These are phyloP conservation scores for Lipomyces chichibuensis DNA, from an alignment of 805 yeast genomes.

Conservation along the genomic window DNA sequence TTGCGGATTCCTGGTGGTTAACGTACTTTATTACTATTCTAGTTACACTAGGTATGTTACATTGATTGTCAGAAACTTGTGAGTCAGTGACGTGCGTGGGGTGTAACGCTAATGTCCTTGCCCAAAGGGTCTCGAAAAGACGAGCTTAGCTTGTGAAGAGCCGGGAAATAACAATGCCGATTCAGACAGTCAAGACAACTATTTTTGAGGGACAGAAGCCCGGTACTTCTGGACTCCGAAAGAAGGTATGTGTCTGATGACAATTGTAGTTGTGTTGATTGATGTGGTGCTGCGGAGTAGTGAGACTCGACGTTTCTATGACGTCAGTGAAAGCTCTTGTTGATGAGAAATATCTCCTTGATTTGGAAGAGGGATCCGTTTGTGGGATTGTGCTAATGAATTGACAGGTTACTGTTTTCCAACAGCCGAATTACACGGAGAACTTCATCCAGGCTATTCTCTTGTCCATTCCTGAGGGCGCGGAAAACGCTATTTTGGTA, in stretches of 20 bases:
- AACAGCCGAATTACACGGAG: conserved; percentile 80
- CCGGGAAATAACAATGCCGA: conserved; percentile 22
- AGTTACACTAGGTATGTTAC: background rate
- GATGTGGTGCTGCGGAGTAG: background rate
- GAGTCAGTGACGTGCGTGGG: background rate
- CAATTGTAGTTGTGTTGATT: background rate
- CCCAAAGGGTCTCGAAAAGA: background rate
- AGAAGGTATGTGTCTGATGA: conserved; percentile 51
- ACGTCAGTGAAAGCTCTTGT: background rate
- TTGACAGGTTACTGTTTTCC: conserved; percentile 68
- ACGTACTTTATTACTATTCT: background rate
- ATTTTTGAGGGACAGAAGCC: conserved; percentile 93
- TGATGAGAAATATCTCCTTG: background rate
- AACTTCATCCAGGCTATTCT: conserved; percentile 89
- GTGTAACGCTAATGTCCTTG: background rate
- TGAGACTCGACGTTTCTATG: background rate
- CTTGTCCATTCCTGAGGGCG: conserved; percentile 88
- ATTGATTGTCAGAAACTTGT: background rate
- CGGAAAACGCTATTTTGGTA: conserved; percentile 70
- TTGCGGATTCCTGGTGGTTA: background rate
- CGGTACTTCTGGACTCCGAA: conserved; percentile 95
- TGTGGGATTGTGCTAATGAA: background rate
- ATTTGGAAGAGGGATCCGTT: background rate
- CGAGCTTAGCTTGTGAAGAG: background rate
- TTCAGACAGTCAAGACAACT: conserved; percentile 57